Base-by-base conservation (phyloP, 2,329 filamentous ascomycete genomes). In the Fusarium sp. region DNA sequence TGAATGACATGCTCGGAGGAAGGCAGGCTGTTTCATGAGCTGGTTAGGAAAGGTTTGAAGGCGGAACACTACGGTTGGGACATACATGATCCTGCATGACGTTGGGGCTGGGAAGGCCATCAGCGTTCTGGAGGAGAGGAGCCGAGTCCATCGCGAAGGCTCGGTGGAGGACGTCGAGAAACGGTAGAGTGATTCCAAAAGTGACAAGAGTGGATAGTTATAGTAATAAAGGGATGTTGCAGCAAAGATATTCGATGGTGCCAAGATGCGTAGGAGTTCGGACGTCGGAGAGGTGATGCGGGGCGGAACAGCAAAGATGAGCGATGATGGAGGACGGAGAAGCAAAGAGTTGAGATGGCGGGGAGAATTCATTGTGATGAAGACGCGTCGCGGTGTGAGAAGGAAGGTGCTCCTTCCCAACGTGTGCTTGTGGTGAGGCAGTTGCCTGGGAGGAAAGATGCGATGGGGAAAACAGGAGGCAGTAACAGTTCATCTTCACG, bases 1-100 rank as follows among this genome's bases (percentile, higher is more conserved):
- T 3, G 85, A 87, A 65, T 86, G 85, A 42, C 82, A 83, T 48
- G 81, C 83, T 71, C 84, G 83, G 16, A 86, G 79, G 59, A 84
- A 86, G 16, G 85, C 82, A 28, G 84, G 83, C 84, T 87, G 46
- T 42, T 18, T 1, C 26, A 12, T 10, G 19, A 14, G 55, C 75
- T 39, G 78, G 72, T 34, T 46, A 43, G 37, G 11, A 5, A 44
- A 1, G 7, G 8, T 0, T n/a, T 6, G 4, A 19, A 0, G 18
- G 7, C 10, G 3, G 39, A 14, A 2, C 13, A 12, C 5, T 13
- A n/a, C 16, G 18, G 4, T 3, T n/a, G 13, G 26, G 14, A 58
- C 77, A 73, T 50, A 79, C 79, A 70, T 81, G 79, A 45, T 81
- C 79, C 53, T 78, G 78, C 70, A 80, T 62, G n/a, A 73, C 61